Base-by-base conservation (phyloP, 345 rosid species). In the Lepidium sativum region DNA sequence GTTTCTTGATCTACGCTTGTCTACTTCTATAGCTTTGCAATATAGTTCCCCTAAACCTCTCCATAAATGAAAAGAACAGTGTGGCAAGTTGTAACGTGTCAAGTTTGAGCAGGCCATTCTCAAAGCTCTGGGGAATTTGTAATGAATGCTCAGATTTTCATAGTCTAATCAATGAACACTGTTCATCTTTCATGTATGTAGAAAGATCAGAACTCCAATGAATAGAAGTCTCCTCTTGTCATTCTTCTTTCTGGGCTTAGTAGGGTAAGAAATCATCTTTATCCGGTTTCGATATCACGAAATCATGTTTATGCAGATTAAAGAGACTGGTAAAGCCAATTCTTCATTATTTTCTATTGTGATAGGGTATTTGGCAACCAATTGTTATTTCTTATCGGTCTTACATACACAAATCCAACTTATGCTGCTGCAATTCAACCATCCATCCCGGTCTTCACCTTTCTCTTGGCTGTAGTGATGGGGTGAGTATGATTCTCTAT, bases 391-490 rank as follows among this genome's bases (percentile, higher is more conserved):
- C 95, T 94, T 57, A 59, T 94, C 63, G 99, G 99, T 80, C 91
- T 94, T 66, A 81, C 85, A 75, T 88, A 89, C 80, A 94, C 97
- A 60, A 94, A 84, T 90, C 99, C 99, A 60, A 87, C 97, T 50
- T 87, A 87, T 67, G 99, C 99, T 69, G 97, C 99, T 74, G 97
- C 97, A 34, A 88, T 80, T 74, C 99, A 94, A 75, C 99, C 99
- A 63, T 75, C 99, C 3, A 94, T 94, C 69, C 99, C 99, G 34
- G 97, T 94, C 63, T 94, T 94, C 67, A 94, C 99, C 56, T 94
- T 94, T 74, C 73, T 94, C 54, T 78, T 94, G 39, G 97, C 97
- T 58, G 87, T 88, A 31, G 74, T 83, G 76, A 88, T 88, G 97
- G 96, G 99, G 97, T 94, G 66, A 82, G 85, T 67, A 27, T 45